Conservation (phyloP, 73 alveolate species). For the Paraurostyla sp. region DNA sequence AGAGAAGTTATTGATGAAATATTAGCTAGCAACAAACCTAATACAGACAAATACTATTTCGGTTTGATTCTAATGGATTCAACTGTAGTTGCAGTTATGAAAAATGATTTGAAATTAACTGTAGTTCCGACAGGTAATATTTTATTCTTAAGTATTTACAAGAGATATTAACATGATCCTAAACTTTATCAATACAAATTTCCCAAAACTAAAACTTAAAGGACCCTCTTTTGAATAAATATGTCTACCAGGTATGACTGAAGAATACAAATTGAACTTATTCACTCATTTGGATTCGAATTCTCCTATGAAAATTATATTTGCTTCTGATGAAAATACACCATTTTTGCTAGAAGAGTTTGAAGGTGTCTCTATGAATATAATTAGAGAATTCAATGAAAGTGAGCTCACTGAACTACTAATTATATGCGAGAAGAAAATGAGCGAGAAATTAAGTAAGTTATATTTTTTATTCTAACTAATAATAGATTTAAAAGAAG, state of each 20-base stretch:
- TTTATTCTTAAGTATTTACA: background rate
- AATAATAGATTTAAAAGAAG: conserved; percentile 45
- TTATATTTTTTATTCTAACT: background rate
- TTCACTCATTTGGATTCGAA: conserved; percentile 24
- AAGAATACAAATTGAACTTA: conserved; percentile 26
- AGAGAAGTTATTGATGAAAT: conserved; percentile 29
- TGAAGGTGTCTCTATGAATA: background rate
- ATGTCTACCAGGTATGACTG: conserved; percentile 59
- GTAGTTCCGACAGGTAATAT: conserved; percentile 59
- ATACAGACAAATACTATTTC: conserved; percentile 27
- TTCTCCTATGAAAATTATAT: conserved; percentile 24
- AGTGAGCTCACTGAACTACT: background rate
- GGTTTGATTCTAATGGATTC: conserved; percentile 33
- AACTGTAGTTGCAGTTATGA: conserved; percentile 52
- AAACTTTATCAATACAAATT: conserved; percentile 30
- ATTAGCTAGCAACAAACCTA: background rate
- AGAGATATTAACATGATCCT: conserved; percentile 53
- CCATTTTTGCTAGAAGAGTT: background rate
- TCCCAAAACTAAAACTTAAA: background rate
- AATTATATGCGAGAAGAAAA: conserved; percentile 4
- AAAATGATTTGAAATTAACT: conserved; percentile 18
- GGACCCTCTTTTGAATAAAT: conserved; percentile 16
- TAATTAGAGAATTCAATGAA: background rate
- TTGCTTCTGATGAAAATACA: conserved; percentile 33
- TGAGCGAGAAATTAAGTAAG: conserved; percentile 38